Conservation (phyloP, 495 filamentous ascomycete species). For the Talaromyces ruber region DNA sequence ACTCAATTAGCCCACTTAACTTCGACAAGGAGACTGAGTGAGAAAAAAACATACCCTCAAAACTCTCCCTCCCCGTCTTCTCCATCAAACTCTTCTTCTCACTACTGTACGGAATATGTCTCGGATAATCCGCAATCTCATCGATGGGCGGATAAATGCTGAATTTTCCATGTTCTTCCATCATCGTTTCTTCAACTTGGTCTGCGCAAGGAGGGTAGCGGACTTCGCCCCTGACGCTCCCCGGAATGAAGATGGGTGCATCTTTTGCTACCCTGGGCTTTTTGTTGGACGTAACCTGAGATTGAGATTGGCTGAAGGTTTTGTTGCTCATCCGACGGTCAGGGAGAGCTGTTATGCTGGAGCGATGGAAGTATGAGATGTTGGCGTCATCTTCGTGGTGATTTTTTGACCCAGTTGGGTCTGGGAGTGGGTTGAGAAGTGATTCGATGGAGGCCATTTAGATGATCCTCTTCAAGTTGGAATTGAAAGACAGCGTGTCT, state of each 20-base stretch:
- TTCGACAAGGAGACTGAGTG: neutral
- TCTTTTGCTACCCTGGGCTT: constrained; percentile 50
- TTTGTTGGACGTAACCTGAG: constrained; percentile 13
- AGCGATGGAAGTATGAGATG: neutral
- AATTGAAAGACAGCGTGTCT: neutral
- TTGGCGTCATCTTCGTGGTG: neutral
- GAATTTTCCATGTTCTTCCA: constrained; percentile 49
- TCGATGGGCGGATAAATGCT: constrained; percentile 54
- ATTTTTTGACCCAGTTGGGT: neutral
- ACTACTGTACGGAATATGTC: constrained; percentile 87
- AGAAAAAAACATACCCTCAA: constrained; percentile 60
- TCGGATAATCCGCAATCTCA: constrained; percentile 56
- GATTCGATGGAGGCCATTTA: constrained; percentile 25
- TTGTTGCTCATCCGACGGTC: neutral
- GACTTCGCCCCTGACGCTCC: constrained; percentile 50
- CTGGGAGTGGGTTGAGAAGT: constrained; percentile 21
- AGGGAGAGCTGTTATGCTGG: neutral
- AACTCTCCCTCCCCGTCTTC: constrained; percentile 76
- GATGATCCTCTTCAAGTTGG: neutral
- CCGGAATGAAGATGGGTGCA: constrained; percentile 46
- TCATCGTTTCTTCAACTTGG: constrained; percentile 41
- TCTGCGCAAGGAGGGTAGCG: constrained; percentile 62
- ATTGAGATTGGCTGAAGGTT: neutral
- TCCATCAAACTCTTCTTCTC: constrained; percentile 81
- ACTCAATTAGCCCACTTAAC: too few species aligned